A percentile compares a stretch with the other conserved stretches of the same genome.
These are phyloP conservation scores for Austroboletus eburneus DNA, from an alignment of 768 basidiomycete genomes.

Conservation along the genomic window DNA sequence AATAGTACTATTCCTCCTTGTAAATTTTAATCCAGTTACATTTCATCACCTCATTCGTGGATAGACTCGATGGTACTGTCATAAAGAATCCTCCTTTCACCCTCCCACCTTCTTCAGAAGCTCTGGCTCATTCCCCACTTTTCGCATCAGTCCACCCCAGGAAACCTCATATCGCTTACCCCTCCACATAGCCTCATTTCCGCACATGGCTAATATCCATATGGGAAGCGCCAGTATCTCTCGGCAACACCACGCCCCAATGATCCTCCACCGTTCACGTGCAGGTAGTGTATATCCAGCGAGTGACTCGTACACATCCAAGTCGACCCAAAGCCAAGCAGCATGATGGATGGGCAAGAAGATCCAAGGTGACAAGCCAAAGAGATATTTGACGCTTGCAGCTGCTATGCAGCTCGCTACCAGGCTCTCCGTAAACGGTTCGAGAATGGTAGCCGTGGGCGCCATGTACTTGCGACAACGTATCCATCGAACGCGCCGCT, in stretches of 20 bases:
- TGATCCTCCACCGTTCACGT: constrained; percentile 51
- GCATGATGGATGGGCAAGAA: constrained; percentile 58
- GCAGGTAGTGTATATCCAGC: constrained; percentile 57
- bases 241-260: constrained; percentile 73
- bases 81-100: constrained; percentile 7
- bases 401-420: constrained; percentile 64
- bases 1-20: constrained; percentile 27
- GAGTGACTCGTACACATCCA: constrained; percentile 77
- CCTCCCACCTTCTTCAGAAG: constrained; percentile 26
- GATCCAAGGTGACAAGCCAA: constrained; percentile 48
- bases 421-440: constrained; percentile 90
- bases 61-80: constrained; percentile 16
- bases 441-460: constrained; percentile 75
- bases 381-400: constrained; percentile 48
- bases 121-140: constrained; percentile 25
- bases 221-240: constrained; percentile 88
- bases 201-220: constrained; percentile 77
- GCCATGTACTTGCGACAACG: constrained; percentile 96
- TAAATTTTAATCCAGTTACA: constrained; percentile 21
- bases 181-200: constrained; percentile 84
- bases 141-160: constrained; percentile 64
- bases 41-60: constrained; percentile 18
- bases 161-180: constrained; percentile 74
- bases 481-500: constrained; percentile 93
- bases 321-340: constrained; percentile 73